Base-by-base conservation (phyloP, 2,329 filamentous ascomycete species). In the Monosporascus ibericus region DNA sequence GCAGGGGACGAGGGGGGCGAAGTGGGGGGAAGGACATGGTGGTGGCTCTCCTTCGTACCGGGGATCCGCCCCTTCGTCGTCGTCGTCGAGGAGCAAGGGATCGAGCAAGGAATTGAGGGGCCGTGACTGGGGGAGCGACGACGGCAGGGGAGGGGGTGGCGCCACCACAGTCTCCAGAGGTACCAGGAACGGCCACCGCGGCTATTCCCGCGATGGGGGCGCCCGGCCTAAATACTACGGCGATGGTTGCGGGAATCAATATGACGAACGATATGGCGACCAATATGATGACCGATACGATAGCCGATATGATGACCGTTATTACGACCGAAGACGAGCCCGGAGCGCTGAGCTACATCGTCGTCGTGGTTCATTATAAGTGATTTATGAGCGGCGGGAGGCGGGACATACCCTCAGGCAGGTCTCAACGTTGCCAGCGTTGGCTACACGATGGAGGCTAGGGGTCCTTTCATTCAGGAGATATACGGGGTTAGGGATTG, bases 351-450 rank as follows among this genome's bases (percentile, higher is more conserved):
- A 55, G 17, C 44, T 60, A 17, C 56, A 63, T 47, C 50, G 57
- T 9, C 61, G 64, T 39, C 60, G 61, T 22, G 65, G 66, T 36
- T 66, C 63, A 3, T 64, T 52, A 42, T 61, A 54, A 30, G 42
- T 14, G 22, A 42, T 20, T 52, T 15, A 14, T 5, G 30, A 34
- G 6, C 34, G 47, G 18, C 51, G 27, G 39, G 25, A 17, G 18
- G 11, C 11, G 15, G n/a, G 17, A 44, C 47, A 44, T 37, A n/a
- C 25, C 3, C 18, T 47, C 6, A 34, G 20, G 46, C 34, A 37
- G 20, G 20, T 18, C 48, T 30, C 40, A 8, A 5, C 38, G 3
- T 18, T n/a, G 18, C 38, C 18, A 18, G 38, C 18, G 1, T 34
- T 34, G 9, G 30, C 30, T 14, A 34, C 9, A 34, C 4, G 30